Base-by-base conservation (phyloP, 1,284 basidiomycete genomes). In the Ustilago hordei region DNA sequence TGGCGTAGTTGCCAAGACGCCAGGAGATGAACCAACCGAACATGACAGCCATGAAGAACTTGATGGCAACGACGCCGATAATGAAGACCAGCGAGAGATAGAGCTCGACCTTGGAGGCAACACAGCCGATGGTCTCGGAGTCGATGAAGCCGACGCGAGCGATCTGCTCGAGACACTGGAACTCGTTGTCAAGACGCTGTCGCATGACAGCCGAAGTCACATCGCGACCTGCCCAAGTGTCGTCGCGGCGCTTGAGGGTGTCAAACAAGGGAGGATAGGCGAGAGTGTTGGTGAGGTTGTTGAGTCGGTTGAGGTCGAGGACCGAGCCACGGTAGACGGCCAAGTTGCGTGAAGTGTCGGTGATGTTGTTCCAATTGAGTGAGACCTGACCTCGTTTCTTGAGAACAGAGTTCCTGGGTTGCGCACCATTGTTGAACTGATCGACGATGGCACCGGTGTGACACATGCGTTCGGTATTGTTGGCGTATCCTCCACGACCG, bases 1-100 rank as follows among this genome's bases (percentile, higher is more conserved):
- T 91, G 79, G 92, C 92, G 89, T 98, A 99, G 81, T 94, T 93
- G 60, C 96, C 96, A 48, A 99, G 89, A 83, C 91, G 91, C 92
- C 93, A 95, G 28, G 93, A 94, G 85, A 95, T 91, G 90, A 98
- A 99, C 96, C 96, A 99, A 47, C 93, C 90, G 87, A 99, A 99
- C 85, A 94, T 89, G 81, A 98, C 93, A 48, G 97, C 96, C 95
- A 99, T 96, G 80, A 90, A 89, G 88, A 98, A 99, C 73, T 95
- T 94, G 87, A 98, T 95, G 63, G 90, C 89, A 64, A 99, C 96
- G 69, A 98, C 95, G 70, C 96, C 97, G 75, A 98, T 92, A 86
- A 99, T 99, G 90, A 98, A 97, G 79, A 96, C 91, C 80, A 98
- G 91, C 55, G 96, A 98, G 64, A 98, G 89, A 86, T 96, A 97